phyloP scores from a whole-genome alignment of 768 basidiomycete species.

The Phylloporus rhodoxanthus region DNA sequence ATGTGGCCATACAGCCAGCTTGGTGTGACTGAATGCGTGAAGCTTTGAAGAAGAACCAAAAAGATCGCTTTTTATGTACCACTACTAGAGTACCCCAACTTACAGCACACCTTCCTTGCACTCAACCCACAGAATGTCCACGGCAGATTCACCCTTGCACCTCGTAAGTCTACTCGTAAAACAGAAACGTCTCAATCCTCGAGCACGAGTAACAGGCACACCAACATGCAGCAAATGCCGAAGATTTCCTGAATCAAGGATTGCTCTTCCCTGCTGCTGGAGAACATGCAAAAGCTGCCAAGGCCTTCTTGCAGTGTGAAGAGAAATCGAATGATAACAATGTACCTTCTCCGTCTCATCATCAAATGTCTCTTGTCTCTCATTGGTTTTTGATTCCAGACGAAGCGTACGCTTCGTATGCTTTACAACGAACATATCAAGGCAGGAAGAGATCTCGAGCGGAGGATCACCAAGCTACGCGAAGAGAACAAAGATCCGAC shows the following conservation, averaged over 20 bases:
- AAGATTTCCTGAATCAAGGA: constrained; percentile 62
- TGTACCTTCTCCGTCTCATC: constrained; percentile 37
- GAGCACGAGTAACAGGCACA: constrained; percentile 52
- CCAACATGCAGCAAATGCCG: constrained; percentile 75
- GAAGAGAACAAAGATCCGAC: constrained; percentile 75
- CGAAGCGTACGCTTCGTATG: constrained; percentile 71
- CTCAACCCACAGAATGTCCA: constrained; percentile 21
- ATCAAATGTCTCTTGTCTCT: neutral
- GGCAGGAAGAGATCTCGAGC: constrained; percentile 63
- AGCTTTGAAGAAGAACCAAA: neutral
- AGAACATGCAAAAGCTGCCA: constrained; percentile 71
- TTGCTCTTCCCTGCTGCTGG: constrained; percentile 67
- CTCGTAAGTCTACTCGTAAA: constrained; percentile 32
- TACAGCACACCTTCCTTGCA: neutral
- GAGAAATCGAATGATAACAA: constrained; percentile 70
- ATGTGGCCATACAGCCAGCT: no score
- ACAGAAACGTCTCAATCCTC: neutral
- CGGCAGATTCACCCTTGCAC: constrained; percentile 47
- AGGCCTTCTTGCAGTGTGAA: constrained; percentile 66
- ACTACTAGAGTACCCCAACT: neutral
- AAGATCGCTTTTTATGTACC: neutral
- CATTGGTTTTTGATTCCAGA: constrained; percentile 36
- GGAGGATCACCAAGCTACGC: constrained; percentile 63
- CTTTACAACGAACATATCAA: constrained; percentile 71
- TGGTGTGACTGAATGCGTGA: neutral